These are phyloP conservation scores for Talaromyces piceae DNA, from an alignment of 2,329 filamentous ascomycete species.

Conservation along the genomic window DNA sequence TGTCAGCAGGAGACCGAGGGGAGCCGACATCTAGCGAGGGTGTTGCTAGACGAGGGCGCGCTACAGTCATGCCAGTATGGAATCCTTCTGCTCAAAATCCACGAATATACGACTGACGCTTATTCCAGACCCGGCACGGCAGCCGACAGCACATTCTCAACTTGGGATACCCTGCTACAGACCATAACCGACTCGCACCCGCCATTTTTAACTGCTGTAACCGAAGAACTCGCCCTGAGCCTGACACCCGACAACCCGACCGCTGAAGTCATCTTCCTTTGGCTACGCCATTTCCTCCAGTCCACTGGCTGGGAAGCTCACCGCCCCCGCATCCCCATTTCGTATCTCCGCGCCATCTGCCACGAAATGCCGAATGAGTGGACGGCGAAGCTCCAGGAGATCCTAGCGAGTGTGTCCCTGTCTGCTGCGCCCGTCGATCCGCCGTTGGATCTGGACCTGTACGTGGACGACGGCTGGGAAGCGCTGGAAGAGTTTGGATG, in stretches of 20 bases:
- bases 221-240: slow-evolving; percentile 29
- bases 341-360: slow-evolving; percentile 29
- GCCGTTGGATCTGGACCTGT: not conserved
- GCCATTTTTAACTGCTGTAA: slow-evolving; percentile 32
- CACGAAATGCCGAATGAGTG: slow-evolving; percentile 25
- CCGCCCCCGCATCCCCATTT: slow-evolving; percentile 21
- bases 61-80: slow-evolving; percentile 21
- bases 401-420: not conserved
- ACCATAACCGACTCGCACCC: slow-evolving; percentile 27
- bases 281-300: slow-evolving; percentile 43
- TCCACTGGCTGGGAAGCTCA: slow-evolving; percentile 30
- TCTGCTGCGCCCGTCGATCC: not conserved
- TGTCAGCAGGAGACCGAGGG: slow-evolving; percentile 18
- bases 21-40: slow-evolving; percentile 15
- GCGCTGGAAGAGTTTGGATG: slow-evolving; percentile 23
- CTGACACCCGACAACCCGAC: slow-evolving; percentile 22
- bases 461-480: slow-evolving; percentile 13
- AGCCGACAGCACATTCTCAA: slow-evolving; percentile 22
- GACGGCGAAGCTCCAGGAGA: slow-evolving; percentile 14
- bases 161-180: slow-evolving; percentile 31
- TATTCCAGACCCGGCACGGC: slow-evolving; percentile 18
- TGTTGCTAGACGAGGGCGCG: slow-evolving; percentile 21
- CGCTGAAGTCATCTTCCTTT: slow-evolving; percentile 41
- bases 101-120: slow-evolving; percentile 6
- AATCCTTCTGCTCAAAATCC: slow-evolving; percentile 11